Percentiles rank a stretch among this genome's conserved stretches.
These are phyloP conservation scores for Colletotrichum chrysophilum DNA, from an alignment of 2,329 filamentous ascomycete genomes.

Conservation along the genomic window DNA sequence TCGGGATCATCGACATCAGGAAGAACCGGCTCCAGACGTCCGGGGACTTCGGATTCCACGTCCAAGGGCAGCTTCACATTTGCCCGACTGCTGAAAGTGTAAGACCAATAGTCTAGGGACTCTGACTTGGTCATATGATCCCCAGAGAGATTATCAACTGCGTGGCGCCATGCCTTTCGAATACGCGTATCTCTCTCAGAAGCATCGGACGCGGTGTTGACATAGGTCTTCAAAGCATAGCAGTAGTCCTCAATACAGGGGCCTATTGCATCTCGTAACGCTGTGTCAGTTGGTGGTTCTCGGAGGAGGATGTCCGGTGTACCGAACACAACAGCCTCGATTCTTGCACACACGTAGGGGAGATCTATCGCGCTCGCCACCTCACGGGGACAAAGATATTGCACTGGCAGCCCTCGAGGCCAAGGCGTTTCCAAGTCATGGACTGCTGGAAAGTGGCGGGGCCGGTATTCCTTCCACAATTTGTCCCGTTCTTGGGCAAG, in stretches of 20 bases:
- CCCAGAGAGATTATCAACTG: neutral
- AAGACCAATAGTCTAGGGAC: neutral
- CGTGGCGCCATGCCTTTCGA: constrained; percentile 1
- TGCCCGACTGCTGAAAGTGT: neutral
- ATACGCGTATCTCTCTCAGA: neutral
- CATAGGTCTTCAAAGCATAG: neutral
- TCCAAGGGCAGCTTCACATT: neutral
- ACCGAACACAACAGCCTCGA: neutral
- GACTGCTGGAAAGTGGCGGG: neutral
- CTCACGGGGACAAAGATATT: neutral
- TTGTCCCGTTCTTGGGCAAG: neutral
- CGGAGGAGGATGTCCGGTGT: neutral
- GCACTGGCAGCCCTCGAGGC: neutral
- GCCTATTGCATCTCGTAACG: neutral
- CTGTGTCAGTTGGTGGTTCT: neutral
- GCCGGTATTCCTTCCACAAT: neutral
- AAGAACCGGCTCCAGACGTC: neutral
- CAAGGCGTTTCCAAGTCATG: neutral
- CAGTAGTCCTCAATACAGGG: neutral
- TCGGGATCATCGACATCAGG: neutral
- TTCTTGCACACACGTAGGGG: neutral
- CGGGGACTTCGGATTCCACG: neutral
- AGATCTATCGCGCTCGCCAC: neutral
- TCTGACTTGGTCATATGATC: constrained; percentile 13
- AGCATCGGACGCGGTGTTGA: neutral